Evolutionary conservation across 1,139 yeast species (phyloP).

Genomic region (Candida sp.): DNA sequence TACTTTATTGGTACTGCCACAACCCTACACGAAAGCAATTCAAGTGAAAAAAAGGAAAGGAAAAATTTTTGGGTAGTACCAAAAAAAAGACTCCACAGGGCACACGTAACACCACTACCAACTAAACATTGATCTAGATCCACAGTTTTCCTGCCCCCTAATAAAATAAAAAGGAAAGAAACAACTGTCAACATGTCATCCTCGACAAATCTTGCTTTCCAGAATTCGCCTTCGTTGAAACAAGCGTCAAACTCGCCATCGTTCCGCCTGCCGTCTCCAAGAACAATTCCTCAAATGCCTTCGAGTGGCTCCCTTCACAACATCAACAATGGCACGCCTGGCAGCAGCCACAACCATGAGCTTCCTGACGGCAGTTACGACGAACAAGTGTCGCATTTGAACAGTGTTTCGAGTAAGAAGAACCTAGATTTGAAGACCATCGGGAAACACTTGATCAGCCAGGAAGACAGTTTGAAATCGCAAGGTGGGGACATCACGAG

Average conservation of each 20-base stretch:
- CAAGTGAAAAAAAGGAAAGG: background rate
- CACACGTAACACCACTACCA: too few relatives aligned
- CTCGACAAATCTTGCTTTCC: background rate
- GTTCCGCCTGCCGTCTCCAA: constrained; percentile 12
- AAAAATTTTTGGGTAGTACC: background rate
- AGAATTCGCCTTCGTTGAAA: background rate
- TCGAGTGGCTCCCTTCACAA: constrained; percentile 4
- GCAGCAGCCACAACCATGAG: constrained; percentile 3
- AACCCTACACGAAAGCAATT: too few relatives aligned
- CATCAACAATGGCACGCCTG: too few relatives aligned
- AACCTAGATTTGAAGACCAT: constrained; percentile 35
- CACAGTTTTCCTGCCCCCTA: background rate
- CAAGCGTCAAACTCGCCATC: constrained; percentile 7
- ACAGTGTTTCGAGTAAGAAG: constrained; percentile 16
- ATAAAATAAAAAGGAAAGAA: background rate
- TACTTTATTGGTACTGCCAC: too few relatives aligned
- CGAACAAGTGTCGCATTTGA: constrained; percentile 29
- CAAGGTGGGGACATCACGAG: constrained; percentile 81
- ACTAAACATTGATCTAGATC: background rate
- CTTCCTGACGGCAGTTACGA: constrained; percentile 8
- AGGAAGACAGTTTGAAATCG: constrained; percentile 45
- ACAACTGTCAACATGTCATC: background rate
- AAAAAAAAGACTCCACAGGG: too few relatives aligned
- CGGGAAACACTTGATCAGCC: constrained; percentile 37
- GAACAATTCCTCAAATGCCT: constrained; percentile 6